Percentiles rank a stretch among this genome's conserved stretches.
These are phyloP conservation scores for Colletotrichum sojae DNA, from an alignment of 2,329 filamentous ascomycete genomes.

Conservation along the genomic window DNA sequence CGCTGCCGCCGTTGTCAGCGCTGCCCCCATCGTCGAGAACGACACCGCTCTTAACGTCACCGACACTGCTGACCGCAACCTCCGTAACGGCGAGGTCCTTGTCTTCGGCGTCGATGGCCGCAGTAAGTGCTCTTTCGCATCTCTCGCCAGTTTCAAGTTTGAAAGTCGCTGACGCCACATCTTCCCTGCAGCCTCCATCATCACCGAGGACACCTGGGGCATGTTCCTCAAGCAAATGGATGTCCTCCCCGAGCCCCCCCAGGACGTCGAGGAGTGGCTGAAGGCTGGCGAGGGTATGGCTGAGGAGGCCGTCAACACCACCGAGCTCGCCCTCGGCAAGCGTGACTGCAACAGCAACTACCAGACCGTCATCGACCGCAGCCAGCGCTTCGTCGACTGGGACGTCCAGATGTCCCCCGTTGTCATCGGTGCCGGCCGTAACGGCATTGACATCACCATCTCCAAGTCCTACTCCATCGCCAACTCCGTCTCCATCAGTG, in stretches of 20 bases:
- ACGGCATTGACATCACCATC: slow-evolving; percentile 34
- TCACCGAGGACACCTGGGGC: slow-evolving; percentile 10
- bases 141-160: not conserved
- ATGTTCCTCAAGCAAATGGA: slow-evolving; percentile 1
- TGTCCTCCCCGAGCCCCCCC: not conserved
- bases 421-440: slow-evolving; percentile 28
- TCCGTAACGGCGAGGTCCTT: slow-evolving; percentile 22
- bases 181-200: not conserved
- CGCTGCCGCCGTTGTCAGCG: slow-evolving; percentile 21
- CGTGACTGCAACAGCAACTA: slow-evolving; percentile 30
- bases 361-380: slow-evolving; percentile 22
- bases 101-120: slow-evolving; percentile 13
- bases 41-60: slow-evolving; percentile 4
- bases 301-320: slow-evolving; percentile 14
- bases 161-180: not conserved
- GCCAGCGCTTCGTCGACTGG: slow-evolving; percentile 38
- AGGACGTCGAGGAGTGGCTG: slow-evolving; percentile 13
- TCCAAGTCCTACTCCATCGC: slow-evolving; percentile 30
- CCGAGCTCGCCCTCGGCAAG: slow-evolving; percentile 5
- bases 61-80: slow-evolving; percentile 15
- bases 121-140: not conserved
- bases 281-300: slow-evolving; percentile 1
- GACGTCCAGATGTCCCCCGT: slow-evolving; percentile 40
- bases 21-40: slow-evolving; percentile 4
- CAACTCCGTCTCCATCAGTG: slow-evolving; percentile 21